These are phyloP conservation scores for Microsporum canis DNA, from an alignment of 2,329 filamentous ascomycete genomes.

Conservation along the genomic window DNA sequence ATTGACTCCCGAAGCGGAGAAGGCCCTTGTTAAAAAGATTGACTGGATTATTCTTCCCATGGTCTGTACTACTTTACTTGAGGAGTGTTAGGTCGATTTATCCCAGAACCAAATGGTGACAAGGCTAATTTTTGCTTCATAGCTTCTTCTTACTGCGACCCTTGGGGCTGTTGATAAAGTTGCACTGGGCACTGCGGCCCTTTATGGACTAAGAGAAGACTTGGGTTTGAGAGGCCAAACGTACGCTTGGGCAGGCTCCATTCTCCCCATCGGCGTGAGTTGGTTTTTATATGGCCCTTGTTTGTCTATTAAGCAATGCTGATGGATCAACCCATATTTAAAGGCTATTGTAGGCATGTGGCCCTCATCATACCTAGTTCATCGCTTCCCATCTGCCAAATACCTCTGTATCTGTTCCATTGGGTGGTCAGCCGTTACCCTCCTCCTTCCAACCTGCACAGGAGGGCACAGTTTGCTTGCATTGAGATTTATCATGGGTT, in stretches of 20 bases:
- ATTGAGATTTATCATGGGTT: constrained; percentile 28
- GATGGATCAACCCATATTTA: neutral
- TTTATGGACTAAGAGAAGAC: constrained; percentile 44
- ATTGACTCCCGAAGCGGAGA: constrained; percentile 19
- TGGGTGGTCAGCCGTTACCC: constrained; percentile 40
- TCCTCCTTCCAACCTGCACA: constrained; percentile 42
- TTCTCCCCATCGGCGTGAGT: constrained; percentile 20
- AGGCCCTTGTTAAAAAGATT: constrained; percentile 40
- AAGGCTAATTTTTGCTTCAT: too few species aligned
- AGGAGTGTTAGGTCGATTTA: neutral
- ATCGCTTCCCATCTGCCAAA: constrained; percentile 39
- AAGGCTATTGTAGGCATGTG: constrained; percentile 40
- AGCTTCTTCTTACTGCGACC: constrained; percentile 21
- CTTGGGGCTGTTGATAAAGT: constrained; percentile 23
- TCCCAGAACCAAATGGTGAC: neutral
- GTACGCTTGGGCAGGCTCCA: constrained; percentile 39
- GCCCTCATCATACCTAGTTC: constrained; percentile 32
- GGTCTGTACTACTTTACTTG: constrained; percentile 24
- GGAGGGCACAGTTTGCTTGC: constrained; percentile 35
- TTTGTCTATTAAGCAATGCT: neutral
- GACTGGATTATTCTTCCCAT: constrained; percentile 47
- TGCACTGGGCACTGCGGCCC: constrained; percentile 34
- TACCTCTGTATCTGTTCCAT: constrained; percentile 44
- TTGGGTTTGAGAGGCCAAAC: constrained; percentile 40
- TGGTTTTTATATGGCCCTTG: neutral